These are phyloP conservation scores for Stephanodiscus triporus DNA, from an alignment of 108 stramenopile genomes.

Conservation along the genomic window DNA sequence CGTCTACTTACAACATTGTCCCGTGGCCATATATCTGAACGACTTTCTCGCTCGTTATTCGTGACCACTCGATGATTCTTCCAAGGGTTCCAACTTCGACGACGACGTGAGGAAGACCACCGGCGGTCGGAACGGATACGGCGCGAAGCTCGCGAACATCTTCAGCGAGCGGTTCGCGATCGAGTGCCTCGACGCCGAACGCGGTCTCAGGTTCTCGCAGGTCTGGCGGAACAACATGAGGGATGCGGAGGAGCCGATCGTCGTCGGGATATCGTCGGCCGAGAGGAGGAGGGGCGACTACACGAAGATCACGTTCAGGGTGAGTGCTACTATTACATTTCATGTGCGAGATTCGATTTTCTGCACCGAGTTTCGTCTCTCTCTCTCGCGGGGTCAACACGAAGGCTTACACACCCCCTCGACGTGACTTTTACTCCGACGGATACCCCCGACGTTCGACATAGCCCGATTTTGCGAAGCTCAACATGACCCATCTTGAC, in stretches of 20 bases:
- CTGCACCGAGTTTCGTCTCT: no score
- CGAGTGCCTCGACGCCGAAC: constrained; percentile 87
- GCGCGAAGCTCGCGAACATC: constrained; percentile 99
- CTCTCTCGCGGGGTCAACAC: no score
- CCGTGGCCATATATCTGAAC: no score
- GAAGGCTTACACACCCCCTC: no score
- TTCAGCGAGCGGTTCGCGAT: constrained; percentile 86
- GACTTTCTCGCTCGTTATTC: no score
- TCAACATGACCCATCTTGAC: constrained; percentile 94
- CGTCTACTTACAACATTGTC: no score
- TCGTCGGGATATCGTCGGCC: constrained; percentile 64
- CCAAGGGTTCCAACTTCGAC: constrained; percentile 99
- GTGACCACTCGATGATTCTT: no score
- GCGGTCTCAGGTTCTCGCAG: constrained; percentile 85
- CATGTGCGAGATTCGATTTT: no score
- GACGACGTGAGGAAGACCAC: constrained; percentile 97
- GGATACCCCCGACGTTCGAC: no score
- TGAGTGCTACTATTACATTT: no score
- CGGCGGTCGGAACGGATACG: constrained; percentile 99
- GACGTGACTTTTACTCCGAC: no score
- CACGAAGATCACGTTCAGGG: constrained; percentile 96
- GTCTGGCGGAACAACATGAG: constrained; percentile 93
- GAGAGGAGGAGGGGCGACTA: constrained; percentile 90
- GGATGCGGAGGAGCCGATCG: constrained; percentile 61
- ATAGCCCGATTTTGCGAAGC: constrained; percentile 93